Conservation (phyloP, 768 basidiomycete species). For the Amylocystis lapponica region DNA sequence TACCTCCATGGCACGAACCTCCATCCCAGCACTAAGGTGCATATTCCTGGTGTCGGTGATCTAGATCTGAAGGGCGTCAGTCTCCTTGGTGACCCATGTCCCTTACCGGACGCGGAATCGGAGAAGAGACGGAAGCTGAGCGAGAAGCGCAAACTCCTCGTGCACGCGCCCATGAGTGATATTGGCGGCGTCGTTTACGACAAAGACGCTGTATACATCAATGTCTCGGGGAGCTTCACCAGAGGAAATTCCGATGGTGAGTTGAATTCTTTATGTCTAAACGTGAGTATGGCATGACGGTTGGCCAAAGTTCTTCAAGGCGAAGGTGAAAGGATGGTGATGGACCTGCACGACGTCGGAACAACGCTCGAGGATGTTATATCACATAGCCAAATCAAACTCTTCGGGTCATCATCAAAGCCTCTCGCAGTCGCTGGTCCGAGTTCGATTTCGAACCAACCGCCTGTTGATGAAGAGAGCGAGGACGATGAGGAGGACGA, state of each 20-base stretch:
- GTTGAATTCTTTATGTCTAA: constrained; percentile 9
- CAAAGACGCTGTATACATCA: constrained; percentile 97
- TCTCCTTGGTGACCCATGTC: constrained; percentile 89
- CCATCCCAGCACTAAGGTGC: constrained; percentile 69
- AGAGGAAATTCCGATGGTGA: constrained; percentile 63
- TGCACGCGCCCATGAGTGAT: constrained; percentile 99
- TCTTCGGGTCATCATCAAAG: constrained; percentile 78
- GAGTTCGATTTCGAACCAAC: constrained; percentile 9
- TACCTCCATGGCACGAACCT: constrained; percentile 90
- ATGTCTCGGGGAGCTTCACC: constrained; percentile 93
- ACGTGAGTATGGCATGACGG: constrained; percentile 2
- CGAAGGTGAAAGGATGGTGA: constrained; percentile 97
- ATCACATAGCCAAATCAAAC: constrained; percentile 70
- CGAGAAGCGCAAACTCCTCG: constrained; percentile 87
- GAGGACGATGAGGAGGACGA: constrained; percentile 31
- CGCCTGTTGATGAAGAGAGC: constrained; percentile 13
- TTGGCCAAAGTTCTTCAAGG: constrained; percentile 60
- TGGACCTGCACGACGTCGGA: constrained; percentile 86
- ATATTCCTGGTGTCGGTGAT: constrained; percentile 95
- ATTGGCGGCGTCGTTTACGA: constrained; percentile 96
- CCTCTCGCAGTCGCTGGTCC: constrained; percentile 45
- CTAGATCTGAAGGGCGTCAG: constrained; percentile 69
- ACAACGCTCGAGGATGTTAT: constrained; percentile 82
- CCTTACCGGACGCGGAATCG: constrained; percentile 83
- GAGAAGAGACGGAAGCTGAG: constrained; percentile 90